Evolutionary conservation across 805 yeast species (phyloP).

Genomic region (Wickerhamiella occidentalis): DNA sequence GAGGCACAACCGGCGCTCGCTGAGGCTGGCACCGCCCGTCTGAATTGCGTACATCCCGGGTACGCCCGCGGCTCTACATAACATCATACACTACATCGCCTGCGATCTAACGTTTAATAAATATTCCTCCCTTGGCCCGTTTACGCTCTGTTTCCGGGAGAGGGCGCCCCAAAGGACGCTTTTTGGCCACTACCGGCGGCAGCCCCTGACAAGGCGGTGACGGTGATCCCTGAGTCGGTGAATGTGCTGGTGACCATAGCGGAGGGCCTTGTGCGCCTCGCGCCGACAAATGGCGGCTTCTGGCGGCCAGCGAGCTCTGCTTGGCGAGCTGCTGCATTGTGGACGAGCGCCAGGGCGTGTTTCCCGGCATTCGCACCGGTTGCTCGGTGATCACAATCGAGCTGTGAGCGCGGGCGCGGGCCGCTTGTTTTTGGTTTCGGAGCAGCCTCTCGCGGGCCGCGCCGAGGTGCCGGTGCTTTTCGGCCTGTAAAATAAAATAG

Average conservation of each 20-base stretch:
- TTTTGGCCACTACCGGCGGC: neutral
- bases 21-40: too few relatives aligned
- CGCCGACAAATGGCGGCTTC: neutral
- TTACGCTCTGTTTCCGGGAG: neutral
- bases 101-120: conserved; percentile 7
- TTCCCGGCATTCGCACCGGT: conserved; percentile 4
- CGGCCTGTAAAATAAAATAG: conserved; percentile 22
- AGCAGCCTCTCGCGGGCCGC: conserved; percentile 32
- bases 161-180: neutral
- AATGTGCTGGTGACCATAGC: neutral
- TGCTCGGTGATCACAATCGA: conserved; percentile 18
- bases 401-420: conserved; percentile 21
- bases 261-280: neutral
- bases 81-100: neutral
- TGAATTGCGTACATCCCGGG: too few relatives aligned
- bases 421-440: conserved; percentile 22
- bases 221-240: conserved; percentile 1
- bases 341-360: conserved; percentile 13
- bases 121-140: conserved; percentile 3
- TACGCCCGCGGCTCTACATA: neutral
- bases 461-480: conserved; percentile 36
- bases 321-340: conserved; percentile 21
- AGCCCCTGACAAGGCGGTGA: neutral
- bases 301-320: conserved; percentile 1
- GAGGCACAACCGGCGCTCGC: too few relatives aligned